A percentile compares a stretch with the other conserved stretches of the same genome.
phyloP scores from a whole-genome alignment of 495 filamentous ascomycete species.

The Penicillium simplicissimum region DNA sequence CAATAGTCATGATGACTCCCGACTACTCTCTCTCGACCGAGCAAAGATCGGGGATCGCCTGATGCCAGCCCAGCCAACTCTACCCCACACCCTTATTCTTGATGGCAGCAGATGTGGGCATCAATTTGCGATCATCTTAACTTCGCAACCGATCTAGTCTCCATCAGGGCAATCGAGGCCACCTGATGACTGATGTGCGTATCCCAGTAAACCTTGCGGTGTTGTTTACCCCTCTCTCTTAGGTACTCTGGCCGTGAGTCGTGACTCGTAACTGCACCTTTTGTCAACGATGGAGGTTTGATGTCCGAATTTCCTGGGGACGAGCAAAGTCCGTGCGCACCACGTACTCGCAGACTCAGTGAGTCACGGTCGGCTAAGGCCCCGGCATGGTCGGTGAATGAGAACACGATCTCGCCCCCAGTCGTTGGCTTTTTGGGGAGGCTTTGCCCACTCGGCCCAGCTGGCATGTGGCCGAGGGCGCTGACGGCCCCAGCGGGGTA shows the following conservation, averaged over 20 bases:
- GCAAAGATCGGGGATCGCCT: constrained; percentile 18
- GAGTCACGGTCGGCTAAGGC: constrained; percentile 28
- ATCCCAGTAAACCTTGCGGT: not conserved
- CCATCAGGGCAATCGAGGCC: constrained; percentile 11
- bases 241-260: too few species aligned
- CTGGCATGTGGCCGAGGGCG: constrained; percentile 17
- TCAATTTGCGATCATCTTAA: constrained; percentile 22
- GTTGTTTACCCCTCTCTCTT: not conserved
- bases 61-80: constrained; percentile 2
- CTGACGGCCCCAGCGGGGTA: constrained; percentile 15
- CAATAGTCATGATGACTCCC: not conserved
- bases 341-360: not conserved
- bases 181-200: constrained; percentile 19
- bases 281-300: not conserved
- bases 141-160: constrained; percentile 9
- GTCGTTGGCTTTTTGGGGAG: not conserved
- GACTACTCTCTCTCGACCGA: constrained; percentile 7
- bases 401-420: constrained; percentile 1
- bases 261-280: not conserved
- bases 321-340: constrained; percentile 18
- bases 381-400: constrained; percentile 10
- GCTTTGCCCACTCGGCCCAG: not conserved
- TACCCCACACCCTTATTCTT: constrained; percentile 24
- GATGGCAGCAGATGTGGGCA: constrained; percentile 9
- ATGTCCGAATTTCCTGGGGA: constrained; percentile 1